Evolutionary conservation across 2,329 filamentous ascomycete genomes (phyloP), one percentile per base, ranked within the genome.

Genomic region (Alternaria solani): DNA sequence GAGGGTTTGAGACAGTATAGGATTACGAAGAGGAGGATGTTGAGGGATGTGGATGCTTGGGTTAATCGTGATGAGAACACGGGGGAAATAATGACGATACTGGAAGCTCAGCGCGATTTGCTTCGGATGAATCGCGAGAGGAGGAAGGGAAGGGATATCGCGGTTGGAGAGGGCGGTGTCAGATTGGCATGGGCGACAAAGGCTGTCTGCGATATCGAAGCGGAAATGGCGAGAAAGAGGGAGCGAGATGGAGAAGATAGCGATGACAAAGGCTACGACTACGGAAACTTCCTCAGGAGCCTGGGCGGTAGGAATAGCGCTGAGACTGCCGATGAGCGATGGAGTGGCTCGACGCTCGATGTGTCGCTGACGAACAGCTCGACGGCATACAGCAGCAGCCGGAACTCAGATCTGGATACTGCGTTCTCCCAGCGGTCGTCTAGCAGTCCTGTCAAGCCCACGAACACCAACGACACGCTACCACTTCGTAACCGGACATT

Each of bases 31-130:
- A 39, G 39, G 0, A 34, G 55, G 12, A 18, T 39, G n/a, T 36
- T 70, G 0, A 4, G 34, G 1, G 51, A 69, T 18, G 18, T 60
- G 1, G 51, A 66, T 20, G 34, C 14, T 0, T 69, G 68, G 66
- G 41, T 66, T 0, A 42, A 32, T 2, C 36, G 63, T 8, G 55
- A 67, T 7, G 55, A 57, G 25, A 26, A 32, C 1, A 49, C 56
- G 2, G 30, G 48, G 0, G 52, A 58, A 7, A 32, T 61, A 4
- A 55, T 39, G 1, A 71, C 59, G 0, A 32, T 66, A 0, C 30
- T 70, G 2, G 68, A 73, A 5, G 64, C 59, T 4, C 61, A 67
- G 44, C 61, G 65, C 9, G 63, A 64, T 18, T 26, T 57, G 9
- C 23, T 70, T 1, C 61, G 48, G 0, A 59, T 65, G 56, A 57